Evolutionary conservation across 257 asterid species (phyloP).

Genomic region (Petunia axillaris): DNA sequence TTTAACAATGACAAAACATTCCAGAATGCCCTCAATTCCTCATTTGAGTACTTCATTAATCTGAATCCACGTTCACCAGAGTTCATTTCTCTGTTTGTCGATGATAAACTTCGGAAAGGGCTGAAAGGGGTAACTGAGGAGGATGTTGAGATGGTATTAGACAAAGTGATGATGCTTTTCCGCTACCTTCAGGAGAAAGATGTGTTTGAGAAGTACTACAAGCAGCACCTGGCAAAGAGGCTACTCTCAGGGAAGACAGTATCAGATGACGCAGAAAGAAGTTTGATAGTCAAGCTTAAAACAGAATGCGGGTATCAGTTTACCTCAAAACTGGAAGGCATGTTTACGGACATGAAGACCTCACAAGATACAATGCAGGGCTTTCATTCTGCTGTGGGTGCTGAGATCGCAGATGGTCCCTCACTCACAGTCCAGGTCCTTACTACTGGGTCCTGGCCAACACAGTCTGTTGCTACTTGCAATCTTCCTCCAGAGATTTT

Average conservation of each 20-base stretch:
- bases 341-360: slow-evolving; percentile 45
- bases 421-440: slow-evolving; percentile 40
- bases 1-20: slow-evolving; percentile 41
- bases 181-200: slow-evolving; percentile 47
- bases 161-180: slow-evolving; percentile 46
- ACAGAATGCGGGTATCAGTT: slow-evolving; percentile 47
- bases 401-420: slow-evolving; percentile 38
- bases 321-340: slow-evolving; percentile 44
- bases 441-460: slow-evolving; percentile 45
- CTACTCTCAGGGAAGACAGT: slow-evolving; percentile 42
- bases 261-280: slow-evolving; percentile 42
- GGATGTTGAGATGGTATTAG: slow-evolving; percentile 38
- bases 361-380: slow-evolving; percentile 46
- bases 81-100: slow-evolving; percentile 42
- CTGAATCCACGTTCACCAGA: slow-evolving; percentile 45
- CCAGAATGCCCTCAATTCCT: slow-evolving; percentile 42
- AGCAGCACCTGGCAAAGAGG: slow-evolving; percentile 44
- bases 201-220: slow-evolving; percentile 45
- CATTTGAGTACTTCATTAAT: slow-evolving; percentile 42
- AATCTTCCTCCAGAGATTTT: slow-evolving; percentile 40
- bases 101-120: slow-evolving; percentile 43
- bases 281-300: slow-evolving; percentile 42
- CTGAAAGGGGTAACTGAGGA: slow-evolving; percentile 43
- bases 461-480: slow-evolving; percentile 37
- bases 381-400: slow-evolving; percentile 36